Evolutionary conservation across 176 grass and related monocot genomes (phyloP), one percentile per base, ranked within the genome.

Genomic region (Musa troglodytarum): DNA sequence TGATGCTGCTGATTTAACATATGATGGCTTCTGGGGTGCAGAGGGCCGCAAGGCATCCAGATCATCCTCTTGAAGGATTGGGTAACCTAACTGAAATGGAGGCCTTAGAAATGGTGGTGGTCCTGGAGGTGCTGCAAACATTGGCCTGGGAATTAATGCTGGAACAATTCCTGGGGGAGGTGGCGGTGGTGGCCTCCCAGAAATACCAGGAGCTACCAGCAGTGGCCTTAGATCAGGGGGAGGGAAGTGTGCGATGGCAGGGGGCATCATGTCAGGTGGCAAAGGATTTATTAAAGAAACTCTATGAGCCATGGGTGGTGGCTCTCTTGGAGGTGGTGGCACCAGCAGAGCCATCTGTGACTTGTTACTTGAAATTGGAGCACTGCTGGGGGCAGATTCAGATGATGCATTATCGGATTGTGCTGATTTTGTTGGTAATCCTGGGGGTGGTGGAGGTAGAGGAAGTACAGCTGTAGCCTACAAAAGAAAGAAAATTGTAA

Each of bases 1-100:
- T 55, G 95, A 84, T 63, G 95, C 95, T 72, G 95, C 95, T 22
- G 95, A 92, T 52, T 99, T 99, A 58, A 99, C 86, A 87, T 99
- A 99, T 69, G 95, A 94, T 79, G 95, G 91, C 76, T 92, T 92
- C 77, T 92, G 95, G 74, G 87, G 91, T 76, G 82, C 72, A 73
- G 87, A 82, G 63, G 90, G 86, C 51, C 79, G 83, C 20, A 91
- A 85, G 53, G 83, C 80, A 80, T 78, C 74, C 77, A 87, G 80
- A 22, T 93, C 90, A 77, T 80, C 73, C 76, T 92, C 78, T n/a
- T 80, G 78, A n/a, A 53, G 81, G 49, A 74, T 53, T 80, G 81
- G 79, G 11, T 78, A 66, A 65, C 90, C 90, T 52, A 67, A 76
- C 23, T 82, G 62, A 84, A 84, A 82, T 68, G 77, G 82, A 85